A percentile compares a stretch with the other conserved stretches of the same genome.
Evolutionary conservation across 352 stramenopile species (phyloP).

Genomic region (Pythium periplocum): DNA sequence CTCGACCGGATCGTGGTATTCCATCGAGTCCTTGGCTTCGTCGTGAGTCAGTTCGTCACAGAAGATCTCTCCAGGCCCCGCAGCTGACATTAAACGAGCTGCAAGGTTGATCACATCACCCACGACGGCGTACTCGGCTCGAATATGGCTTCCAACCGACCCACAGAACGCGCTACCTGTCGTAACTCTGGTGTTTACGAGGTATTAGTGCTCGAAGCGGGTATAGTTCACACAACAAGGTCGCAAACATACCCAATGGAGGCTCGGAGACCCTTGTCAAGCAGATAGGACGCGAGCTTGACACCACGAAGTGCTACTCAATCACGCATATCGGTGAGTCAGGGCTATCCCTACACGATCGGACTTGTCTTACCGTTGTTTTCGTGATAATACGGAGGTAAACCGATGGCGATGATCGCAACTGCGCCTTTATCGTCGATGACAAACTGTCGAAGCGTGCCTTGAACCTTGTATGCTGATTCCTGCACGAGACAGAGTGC

Average conservation of each 20-base stretch:
- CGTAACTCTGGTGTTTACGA: conserved; percentile 33
- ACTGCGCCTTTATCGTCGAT: conserved; percentile 85
- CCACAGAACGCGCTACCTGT: conserved; percentile 72
- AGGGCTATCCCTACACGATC: too few relatives aligned
- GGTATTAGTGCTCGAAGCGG: too few relatives aligned
- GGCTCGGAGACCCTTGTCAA: conserved; percentile 54
- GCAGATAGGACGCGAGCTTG: conserved; percentile 56
- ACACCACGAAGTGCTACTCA: conserved; percentile 49
- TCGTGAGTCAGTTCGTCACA: conserved; percentile 65
- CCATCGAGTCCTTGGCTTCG: conserved; percentile 46
- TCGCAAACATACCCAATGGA: conserved; percentile 49
- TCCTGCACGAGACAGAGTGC: conserved; percentile 67
- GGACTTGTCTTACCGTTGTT: conserved; percentile 52
- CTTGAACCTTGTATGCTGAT: conserved; percentile 72
- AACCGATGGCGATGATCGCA: conserved; percentile 69
- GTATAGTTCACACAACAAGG: too few relatives aligned
- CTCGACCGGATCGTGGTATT: conserved; percentile 40
- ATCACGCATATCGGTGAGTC: background rate
- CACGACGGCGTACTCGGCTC: conserved; percentile 79
- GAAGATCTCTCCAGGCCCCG: conserved; percentile 50
- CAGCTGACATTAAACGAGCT: conserved; percentile 69
- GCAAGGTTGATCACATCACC: conserved; percentile 83
- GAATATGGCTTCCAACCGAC: conserved; percentile 58
- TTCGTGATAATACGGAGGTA: conserved; percentile 80
- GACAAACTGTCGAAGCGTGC: conserved; percentile 79